phyloP scores from a whole-genome alignment of 768 basidiomycete genomes.

The Phaffia australis region DNA sequence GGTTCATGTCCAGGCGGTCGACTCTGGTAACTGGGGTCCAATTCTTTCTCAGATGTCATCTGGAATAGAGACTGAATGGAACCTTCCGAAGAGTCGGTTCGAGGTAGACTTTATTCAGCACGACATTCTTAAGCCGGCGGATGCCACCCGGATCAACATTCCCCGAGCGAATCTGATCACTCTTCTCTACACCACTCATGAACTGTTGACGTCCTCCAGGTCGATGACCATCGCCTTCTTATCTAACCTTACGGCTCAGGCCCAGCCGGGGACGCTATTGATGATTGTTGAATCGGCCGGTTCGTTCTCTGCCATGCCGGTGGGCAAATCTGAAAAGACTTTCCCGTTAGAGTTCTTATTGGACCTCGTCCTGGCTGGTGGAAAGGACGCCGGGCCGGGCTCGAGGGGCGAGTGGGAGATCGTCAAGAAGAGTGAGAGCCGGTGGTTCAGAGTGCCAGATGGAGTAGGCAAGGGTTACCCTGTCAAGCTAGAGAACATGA shows the following conservation, averaged over 20 bases:
- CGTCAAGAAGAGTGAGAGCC: conserved; percentile 25
- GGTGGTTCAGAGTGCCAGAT: conserved; percentile 24
- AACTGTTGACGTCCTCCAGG: conserved; percentile 21
- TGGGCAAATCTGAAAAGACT: conserved; percentile 17
- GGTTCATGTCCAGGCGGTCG: conserved; percentile 23
- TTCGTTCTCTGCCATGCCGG: conserved; percentile 23
- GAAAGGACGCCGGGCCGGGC: conserved; percentile 9
- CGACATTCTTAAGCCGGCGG: conserved; percentile 17
- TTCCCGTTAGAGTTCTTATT: conserved; percentile 26
- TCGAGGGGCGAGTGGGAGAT: conserved; percentile 21
- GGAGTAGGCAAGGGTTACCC: conserved; percentile 22
- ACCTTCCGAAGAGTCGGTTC: conserved; percentile 17
- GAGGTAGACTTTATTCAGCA: conserved; percentile 20
- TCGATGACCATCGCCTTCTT: conserved; percentile 17
- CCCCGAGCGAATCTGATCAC: conserved; percentile 24
- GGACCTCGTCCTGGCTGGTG: conserved; percentile 24
- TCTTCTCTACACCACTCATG: conserved; percentile 26
- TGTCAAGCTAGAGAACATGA: conserved; percentile 25
- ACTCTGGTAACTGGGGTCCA: conserved; percentile 23
- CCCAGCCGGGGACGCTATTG: conserved; percentile 19
- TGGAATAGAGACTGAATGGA: conserved; percentile 18
- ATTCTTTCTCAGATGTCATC: conserved; percentile 10
- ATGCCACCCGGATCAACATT: conserved; percentile 1
- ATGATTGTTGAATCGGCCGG: conserved; percentile 25
- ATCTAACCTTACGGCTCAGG: conserved; percentile 14